A percentile compares a stretch with the other conserved stretches of the same genome.
These are phyloP conservation scores for Microcos paniculata DNA, from an alignment of 345 rosid species.

Conservation along the genomic window DNA sequence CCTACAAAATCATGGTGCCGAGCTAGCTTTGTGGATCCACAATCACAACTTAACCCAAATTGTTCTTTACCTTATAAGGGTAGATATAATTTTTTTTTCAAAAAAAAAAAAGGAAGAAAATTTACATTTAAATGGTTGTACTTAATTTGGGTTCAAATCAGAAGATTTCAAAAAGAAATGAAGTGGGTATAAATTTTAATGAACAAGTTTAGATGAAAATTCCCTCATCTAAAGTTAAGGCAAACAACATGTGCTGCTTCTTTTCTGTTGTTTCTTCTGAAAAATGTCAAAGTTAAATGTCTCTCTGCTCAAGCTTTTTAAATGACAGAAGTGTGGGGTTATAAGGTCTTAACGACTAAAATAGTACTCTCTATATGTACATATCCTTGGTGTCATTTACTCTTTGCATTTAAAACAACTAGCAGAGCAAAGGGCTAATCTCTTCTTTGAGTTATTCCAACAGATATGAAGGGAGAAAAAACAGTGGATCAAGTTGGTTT, in stretches of 20 bases:
- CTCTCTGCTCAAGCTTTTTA: not conserved
- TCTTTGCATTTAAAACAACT: not conserved
- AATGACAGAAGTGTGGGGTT: not conserved
- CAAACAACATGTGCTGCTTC: slow-evolving; percentile 14
- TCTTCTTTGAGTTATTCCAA: not conserved
- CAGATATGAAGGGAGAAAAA: not conserved
- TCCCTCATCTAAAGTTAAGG: not conserved
- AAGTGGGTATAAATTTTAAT: not conserved
- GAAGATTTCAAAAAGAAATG: not conserved
- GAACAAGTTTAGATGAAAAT: not conserved
- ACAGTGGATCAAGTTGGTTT: not conserved
- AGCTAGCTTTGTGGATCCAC: not conserved
- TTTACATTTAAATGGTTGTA: not conserved
- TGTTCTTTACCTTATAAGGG: not conserved
- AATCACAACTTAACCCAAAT: not conserved
- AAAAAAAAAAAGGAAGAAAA: no score
- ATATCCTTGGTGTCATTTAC: not conserved
- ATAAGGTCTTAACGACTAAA: not conserved
- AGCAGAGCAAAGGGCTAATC: not conserved
- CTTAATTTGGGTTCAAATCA: slow-evolving; percentile 5
- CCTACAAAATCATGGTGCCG: slow-evolving; percentile 18
- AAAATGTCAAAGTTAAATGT: not conserved
- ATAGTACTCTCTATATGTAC: not conserved
- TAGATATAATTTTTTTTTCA: not conserved
- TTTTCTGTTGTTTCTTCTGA: not conserved